phyloP scores from a whole-genome alignment of 129 eudicot species.

The Smallanthus sonchifolius region DNA sequence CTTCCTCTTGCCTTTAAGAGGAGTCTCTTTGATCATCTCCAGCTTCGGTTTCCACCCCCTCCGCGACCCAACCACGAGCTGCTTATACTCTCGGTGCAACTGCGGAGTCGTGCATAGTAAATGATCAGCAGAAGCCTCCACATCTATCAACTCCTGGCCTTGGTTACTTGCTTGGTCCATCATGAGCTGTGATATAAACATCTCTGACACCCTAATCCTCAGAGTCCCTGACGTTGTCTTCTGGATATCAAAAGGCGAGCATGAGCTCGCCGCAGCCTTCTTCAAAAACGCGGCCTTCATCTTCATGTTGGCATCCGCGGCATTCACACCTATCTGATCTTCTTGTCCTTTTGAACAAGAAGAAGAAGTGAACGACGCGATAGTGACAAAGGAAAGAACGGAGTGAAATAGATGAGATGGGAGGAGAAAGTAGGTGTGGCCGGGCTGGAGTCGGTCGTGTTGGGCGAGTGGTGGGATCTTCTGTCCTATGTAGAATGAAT shows the following conservation, averaged over 20 bases:
- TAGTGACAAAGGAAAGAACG: slow-evolving; percentile 39
- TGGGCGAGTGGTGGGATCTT: slow-evolving; percentile 43
- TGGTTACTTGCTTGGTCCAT: slow-evolving; percentile 14
- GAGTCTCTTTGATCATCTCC: slow-evolving; percentile 46
- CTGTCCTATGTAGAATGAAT: slow-evolving; percentile 64
- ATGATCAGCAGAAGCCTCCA: not conserved
- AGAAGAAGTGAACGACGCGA: slow-evolving; percentile 29
- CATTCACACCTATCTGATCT: not conserved
- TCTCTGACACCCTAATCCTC: slow-evolving; percentile 40
- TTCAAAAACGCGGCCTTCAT: slow-evolving; percentile 31
- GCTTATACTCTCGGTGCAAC: slow-evolving; percentile 51
- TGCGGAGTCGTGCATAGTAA: slow-evolving; percentile 50
- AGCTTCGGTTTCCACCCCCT: slow-evolving; percentile 66
- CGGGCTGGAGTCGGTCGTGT: slow-evolving; percentile 47
- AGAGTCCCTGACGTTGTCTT: slow-evolving; percentile 45
- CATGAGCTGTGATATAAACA: slow-evolving; percentile 41
- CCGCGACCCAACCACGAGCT: slow-evolving; percentile 40
- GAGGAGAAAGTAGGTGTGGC: slow-evolving; percentile 52
- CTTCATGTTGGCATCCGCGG: slow-evolving; percentile 9
- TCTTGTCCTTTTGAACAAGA: not conserved
- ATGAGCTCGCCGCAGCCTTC: slow-evolving; percentile 31
- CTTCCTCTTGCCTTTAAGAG: slow-evolving; percentile 24
- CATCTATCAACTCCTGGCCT: not conserved
- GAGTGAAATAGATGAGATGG: slow-evolving; percentile 45
- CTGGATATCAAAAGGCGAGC: slow-evolving; percentile 45